Percentiles rank a stretch among this genome's conserved stretches.
Evolutionary conservation across 148 eudicot species (phyloP).

Genomic region (Persicaria tinctoria): DNA sequence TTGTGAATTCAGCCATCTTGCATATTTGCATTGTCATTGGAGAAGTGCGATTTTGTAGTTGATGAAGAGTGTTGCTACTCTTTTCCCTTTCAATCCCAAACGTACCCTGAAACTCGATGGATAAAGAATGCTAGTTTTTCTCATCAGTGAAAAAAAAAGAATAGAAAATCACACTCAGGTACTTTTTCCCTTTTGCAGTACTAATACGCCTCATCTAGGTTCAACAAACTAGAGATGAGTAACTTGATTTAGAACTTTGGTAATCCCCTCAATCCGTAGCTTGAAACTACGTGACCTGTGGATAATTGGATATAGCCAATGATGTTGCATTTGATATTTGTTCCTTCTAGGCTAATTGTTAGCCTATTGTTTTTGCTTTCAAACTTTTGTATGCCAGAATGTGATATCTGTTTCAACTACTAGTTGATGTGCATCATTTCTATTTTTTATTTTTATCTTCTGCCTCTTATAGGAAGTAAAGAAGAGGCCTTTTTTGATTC

Average conservation of each 20-base stretch:
- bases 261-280: neutral
- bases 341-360: neutral
- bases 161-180: neutral
- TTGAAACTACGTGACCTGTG: no score
- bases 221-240: no score
- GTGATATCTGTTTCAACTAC: neutral
- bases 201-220: no score
- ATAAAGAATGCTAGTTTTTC: no score
- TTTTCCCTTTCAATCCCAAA: neutral
- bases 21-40: neutral
- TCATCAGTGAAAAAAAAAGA: neutral
- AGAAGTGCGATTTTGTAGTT: neutral
- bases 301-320: no score
- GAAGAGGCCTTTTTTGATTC: conserved; percentile 78
- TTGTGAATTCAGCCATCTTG: neutral
- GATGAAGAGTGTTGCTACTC: neutral
- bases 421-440: neutral
- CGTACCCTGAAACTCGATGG: neutral
- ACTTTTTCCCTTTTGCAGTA: no score
- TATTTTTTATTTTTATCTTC: neutral
- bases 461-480: conserved; percentile 54
- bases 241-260: neutral
- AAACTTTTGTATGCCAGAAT: neutral
- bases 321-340: neutral
- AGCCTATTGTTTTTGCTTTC: neutral